Base-by-base conservation (phyloP, 2,329 filamentous ascomycete species). In the Cladophialophora chaetospira region DNA sequence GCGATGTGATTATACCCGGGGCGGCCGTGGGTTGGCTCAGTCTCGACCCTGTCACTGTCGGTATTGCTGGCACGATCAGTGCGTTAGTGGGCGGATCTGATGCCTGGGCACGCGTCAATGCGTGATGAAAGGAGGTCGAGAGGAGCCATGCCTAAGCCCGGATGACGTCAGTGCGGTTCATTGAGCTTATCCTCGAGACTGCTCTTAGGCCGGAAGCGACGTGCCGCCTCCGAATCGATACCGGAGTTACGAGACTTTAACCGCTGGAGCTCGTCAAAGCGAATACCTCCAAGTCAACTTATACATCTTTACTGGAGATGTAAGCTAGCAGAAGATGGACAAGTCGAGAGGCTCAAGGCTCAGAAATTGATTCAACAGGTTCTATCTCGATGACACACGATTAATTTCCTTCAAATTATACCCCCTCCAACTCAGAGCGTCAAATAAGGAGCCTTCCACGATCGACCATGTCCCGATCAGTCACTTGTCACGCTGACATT, bases 1-100 rank as follows among this genome's bases (percentile, higher is more conserved):
- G 87, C 48, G 88, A 91, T 68, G 68, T 88, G 44, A 66, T 85
- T 3, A 74, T 88, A 28, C 88, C 88, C 0, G 82, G 82, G 0
- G 73, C 75, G 4, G 73, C 80, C 0, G 71, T 88, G 11, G 84
- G 84, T 0, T 88, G 86, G 86, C 71, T 86, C 23, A 69, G 75
- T 0, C 73, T 79, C 1, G 73, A 78, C 8, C 71, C 77, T 0
- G 76, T 81, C 2, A 72, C 77, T 1, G 79, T 88, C 1, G 85
- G 82, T 1, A 53, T 79, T 10, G 78, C 79, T 6, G 87, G 86
- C 79, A 71, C 87, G 17, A 65, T 82, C 19, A 86, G 85, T 48
- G 88, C 86, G 0, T 43, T 87, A 3, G 67, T 89, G 43, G 84
- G 85, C 8, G 79, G 80, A 1, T 60, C 53, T 19, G 54, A 57